Conservation (phyloP, 345 rosid species). For the sweet orange (Citrus sinensis) region DVS_A1.0 CM039169.1:32758501-32759000, state of each 20-base stretch:
- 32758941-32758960: conserved; percentile 82
- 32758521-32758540: background rate
- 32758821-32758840: background rate
- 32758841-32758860: background rate
- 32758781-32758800: background rate
- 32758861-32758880: background rate
- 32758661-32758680: background rate
- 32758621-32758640: background rate
- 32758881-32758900: conserved; percentile 39
- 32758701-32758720: background rate
- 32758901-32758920: conserved; percentile 88
- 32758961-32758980: conserved; percentile 72
- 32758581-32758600: background rate
- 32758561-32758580: background rate
- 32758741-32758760: background rate
- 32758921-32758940: conserved; percentile 91
- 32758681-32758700: background rate
- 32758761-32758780: background rate
- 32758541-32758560: background rate
- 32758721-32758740: background rate
- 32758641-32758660: no score
- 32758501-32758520: background rate
- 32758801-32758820: background rate
- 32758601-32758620: background rate
- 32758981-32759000: conserved; percentile 88